These are phyloP conservation scores for Xerocomellus chrysenteron DNA, from an alignment of 768 basidiomycete species.

Conservation along the genomic window DNA sequence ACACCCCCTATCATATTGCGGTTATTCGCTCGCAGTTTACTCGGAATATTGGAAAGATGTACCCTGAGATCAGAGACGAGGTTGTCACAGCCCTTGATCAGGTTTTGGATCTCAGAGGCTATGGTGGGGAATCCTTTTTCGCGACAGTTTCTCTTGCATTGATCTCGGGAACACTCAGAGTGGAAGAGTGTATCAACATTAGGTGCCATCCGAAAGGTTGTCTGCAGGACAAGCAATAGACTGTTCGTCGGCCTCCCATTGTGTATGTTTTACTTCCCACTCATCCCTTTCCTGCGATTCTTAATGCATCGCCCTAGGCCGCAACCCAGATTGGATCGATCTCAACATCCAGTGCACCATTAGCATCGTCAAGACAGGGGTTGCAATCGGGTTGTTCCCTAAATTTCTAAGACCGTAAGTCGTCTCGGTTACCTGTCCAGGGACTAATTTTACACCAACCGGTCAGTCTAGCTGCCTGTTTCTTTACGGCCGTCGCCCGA, in stretches of 20 bases:
- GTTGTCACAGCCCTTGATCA: slow-evolving; percentile 40
- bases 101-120: slow-evolving; percentile 25
- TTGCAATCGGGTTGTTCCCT: slow-evolving; percentile 25
- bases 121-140: slow-evolving; percentile 6
- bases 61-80: slow-evolving; percentile 46
- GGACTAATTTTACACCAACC: no score
- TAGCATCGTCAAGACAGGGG: neutral
- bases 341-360: neutral
- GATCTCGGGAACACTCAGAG: slow-evolving; percentile 25
- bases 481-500: no score
- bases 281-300: neutral
- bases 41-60: slow-evolving; percentile 38
- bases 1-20: slow-evolving; percentile 28
- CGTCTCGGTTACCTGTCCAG: no score
- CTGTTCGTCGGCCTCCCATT: slow-evolving; percentile 48
- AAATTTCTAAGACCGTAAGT: slow-evolving; percentile 32
- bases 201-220: slow-evolving; percentile 30
- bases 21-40: slow-evolving; percentile 32
- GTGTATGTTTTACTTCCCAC: slow-evolving; percentile 32
- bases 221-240: slow-evolving; percentile 32
- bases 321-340: slow-evolving; percentile 1
- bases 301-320: neutral
- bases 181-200: slow-evolving; percentile 37
- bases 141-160: neutral
- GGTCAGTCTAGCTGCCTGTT: no score